A percentile compares a stretch with the other conserved stretches of the same genome.
Conservation (phyloP, 768 basidiomycete species). For the Boletus reticulatus region DNA sequence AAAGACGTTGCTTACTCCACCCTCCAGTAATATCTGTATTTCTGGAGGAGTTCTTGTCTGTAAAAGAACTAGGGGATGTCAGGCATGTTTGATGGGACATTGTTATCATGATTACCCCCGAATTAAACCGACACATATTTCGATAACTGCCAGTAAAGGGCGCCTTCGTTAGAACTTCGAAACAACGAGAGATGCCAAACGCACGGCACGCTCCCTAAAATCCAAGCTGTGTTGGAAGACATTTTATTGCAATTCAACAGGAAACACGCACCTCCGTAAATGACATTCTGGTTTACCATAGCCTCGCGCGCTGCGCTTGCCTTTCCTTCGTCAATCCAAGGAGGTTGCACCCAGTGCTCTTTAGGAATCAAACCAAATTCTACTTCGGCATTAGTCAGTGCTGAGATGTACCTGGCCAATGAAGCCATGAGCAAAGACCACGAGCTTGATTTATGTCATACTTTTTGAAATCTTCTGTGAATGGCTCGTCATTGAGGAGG, state of each 20-base stretch:
- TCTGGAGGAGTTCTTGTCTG: constrained; percentile 69
- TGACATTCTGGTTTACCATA: constrained; percentile 62
- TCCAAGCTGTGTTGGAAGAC: neutral
- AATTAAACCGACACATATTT: constrained; percentile 96
- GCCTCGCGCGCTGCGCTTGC: constrained; percentile 55
- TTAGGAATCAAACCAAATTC: constrained; percentile 64
- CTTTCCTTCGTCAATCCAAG: constrained; percentile 71
- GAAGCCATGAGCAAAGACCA: constrained; percentile 5
- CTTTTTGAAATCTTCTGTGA: constrained; percentile 73
- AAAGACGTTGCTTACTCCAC: constrained; percentile 60
- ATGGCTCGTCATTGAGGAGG: constrained; percentile 84
- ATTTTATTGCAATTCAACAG: constrained; percentile 1
- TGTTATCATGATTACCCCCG: constrained; percentile 51
- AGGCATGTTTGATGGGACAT: neutral
- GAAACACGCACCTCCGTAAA: constrained; percentile 54
- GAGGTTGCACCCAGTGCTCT: constrained; percentile 75
- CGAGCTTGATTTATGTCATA: constrained; percentile 25
- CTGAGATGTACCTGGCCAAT: constrained; percentile 29
- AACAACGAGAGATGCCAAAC: constrained; percentile 26
- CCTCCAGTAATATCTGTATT: constrained; percentile 88
- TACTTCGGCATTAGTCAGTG: constrained; percentile 32
- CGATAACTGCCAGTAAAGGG: constrained; percentile 55
- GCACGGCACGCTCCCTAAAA: constrained; percentile 69
- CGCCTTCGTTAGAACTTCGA: constrained; percentile 3
- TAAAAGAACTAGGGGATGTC: constrained; percentile 66